Evolutionary conservation across 2,329 filamentous ascomycete genomes (phyloP).

Genomic region (Aspergillus ustus): DNA sequence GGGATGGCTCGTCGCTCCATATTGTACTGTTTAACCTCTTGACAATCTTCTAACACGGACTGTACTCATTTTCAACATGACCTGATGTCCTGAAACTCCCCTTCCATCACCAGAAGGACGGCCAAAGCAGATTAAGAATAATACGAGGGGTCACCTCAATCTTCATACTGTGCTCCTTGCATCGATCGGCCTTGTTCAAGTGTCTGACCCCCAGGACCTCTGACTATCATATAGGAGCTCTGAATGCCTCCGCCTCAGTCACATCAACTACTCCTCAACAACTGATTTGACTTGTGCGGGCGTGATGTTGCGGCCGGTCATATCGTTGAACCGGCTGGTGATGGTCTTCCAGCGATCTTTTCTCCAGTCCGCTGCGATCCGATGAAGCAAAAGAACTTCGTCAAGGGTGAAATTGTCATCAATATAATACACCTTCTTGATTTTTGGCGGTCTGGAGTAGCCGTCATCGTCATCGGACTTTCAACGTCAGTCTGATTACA

Average conservation of each 20-base stretch:
- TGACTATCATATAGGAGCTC: not conserved
- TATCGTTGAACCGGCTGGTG: conserved; percentile 53
- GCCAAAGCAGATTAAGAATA: not conserved
- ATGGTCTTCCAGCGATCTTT: conserved; percentile 53
- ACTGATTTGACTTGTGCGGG: conserved; percentile 41
- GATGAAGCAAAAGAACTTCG: conserved; percentile 43
- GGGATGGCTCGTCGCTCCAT: not conserved
- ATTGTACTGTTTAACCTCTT: not conserved
- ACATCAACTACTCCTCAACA: conserved; percentile 14
- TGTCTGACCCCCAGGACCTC: not conserved
- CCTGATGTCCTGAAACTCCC: not conserved
- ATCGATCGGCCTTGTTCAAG: not conserved
- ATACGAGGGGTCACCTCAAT: not conserved
- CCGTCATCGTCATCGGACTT: conserved; percentile 4
- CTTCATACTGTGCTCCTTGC: not conserved
- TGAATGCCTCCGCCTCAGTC: not conserved
- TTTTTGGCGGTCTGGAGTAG: not conserved
- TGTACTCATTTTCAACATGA: not conserved
- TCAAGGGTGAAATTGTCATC: conserved; percentile 33
- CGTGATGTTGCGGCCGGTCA: conserved; percentile 52
- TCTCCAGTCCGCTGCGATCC: conserved; percentile 50
- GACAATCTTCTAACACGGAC: not conserved
- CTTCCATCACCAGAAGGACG: not conserved
- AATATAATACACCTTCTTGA: conserved; percentile 28
- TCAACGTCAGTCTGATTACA: not conserved